Evolutionary conservation across 768 basidiomycete genomes (phyloP).

Genomic region (Lactarius trivialis): DNA sequence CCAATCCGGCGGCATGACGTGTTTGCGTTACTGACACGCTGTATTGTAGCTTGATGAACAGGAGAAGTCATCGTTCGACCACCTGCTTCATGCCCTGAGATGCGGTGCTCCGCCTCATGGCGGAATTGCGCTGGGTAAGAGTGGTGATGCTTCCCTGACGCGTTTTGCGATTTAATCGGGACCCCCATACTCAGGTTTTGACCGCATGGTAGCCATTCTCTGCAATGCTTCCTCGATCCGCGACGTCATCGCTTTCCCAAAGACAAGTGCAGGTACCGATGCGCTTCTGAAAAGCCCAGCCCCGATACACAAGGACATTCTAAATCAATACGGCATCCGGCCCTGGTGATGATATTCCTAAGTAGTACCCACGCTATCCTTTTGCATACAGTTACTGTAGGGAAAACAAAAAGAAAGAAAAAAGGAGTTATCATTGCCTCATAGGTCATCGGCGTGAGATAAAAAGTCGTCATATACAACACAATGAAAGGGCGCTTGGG

Average conservation of each 20-base stretch:
- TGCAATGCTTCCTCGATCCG: conserved; percentile 83
- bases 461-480: not conserved
- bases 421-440: conserved; percentile 3
- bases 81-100: conserved; percentile 77
- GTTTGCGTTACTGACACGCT: not conserved
- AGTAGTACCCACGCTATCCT: conserved; percentile 5
- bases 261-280: conserved; percentile 78
- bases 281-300: conserved; percentile 87
- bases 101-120: conserved; percentile 96
- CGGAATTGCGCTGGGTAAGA: conserved; percentile 89
- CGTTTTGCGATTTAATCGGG: not conserved
- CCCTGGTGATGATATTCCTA: conserved; percentile 22
- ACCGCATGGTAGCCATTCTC: conserved; percentile 86
- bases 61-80: conserved; percentile 73
- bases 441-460: conserved; percentile 2
- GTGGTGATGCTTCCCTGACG: conserved; percentile 27
- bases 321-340: conserved; percentile 61
- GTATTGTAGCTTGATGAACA: conserved; percentile 54
- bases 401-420: not conserved
- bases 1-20: not conserved
- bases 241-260: conserved; percentile 96
- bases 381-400: not conserved
- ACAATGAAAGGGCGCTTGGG: not conserved
- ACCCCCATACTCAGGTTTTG: conserved; percentile 58
- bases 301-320: conserved; percentile 40